A percentile compares a stretch with the other conserved stretches of the same genome.
phyloP scores from a whole-genome alignment of 2,329 filamentous ascomycete genomes.

The Helicocarpus griseus region DNA sequence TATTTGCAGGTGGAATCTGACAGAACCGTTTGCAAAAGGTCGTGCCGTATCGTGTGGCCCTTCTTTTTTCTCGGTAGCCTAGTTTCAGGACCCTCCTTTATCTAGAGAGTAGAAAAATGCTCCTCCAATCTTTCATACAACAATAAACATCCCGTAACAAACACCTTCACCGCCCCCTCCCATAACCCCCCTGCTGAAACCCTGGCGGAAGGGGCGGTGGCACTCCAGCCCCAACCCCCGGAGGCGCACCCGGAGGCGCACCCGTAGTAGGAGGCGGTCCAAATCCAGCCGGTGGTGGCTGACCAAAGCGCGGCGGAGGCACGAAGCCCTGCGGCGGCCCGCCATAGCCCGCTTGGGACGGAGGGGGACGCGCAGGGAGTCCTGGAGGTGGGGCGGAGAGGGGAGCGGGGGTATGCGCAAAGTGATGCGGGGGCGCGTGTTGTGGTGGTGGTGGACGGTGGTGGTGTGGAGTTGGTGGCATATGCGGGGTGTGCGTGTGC shows the following conservation, averaged over 20 bases:
- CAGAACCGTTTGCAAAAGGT: no score
- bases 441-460: conserved; percentile 44
- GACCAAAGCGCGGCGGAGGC: conserved; percentile 28
- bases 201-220: conserved; percentile 31
- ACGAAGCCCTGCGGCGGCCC: conserved; percentile 43
- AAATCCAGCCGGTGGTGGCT: conserved; percentile 40
- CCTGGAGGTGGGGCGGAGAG: conserved; percentile 40
- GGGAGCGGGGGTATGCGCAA: conserved; percentile 46
- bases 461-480: conserved; percentile 28
- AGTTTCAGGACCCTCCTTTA: background rate
- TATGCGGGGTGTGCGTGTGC: conserved; percentile 29
- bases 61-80: background rate
- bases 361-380: conserved; percentile 60
- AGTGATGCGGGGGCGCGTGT: background rate
- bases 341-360: conserved; percentile 57
- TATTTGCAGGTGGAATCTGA: no score
- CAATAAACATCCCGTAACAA: background rate
- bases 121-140: no score
- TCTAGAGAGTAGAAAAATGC: no score
- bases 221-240: conserved; percentile 14
- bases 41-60: no score
- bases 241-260: conserved; percentile 17
- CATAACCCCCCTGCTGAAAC: conserved; percentile 33
- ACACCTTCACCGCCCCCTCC: conserved; percentile 24
- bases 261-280: conserved; percentile 22